phyloP scores from a whole-genome alignment of 768 basidiomycete species.

The Rhodotorula kratochvilovae region DNA sequence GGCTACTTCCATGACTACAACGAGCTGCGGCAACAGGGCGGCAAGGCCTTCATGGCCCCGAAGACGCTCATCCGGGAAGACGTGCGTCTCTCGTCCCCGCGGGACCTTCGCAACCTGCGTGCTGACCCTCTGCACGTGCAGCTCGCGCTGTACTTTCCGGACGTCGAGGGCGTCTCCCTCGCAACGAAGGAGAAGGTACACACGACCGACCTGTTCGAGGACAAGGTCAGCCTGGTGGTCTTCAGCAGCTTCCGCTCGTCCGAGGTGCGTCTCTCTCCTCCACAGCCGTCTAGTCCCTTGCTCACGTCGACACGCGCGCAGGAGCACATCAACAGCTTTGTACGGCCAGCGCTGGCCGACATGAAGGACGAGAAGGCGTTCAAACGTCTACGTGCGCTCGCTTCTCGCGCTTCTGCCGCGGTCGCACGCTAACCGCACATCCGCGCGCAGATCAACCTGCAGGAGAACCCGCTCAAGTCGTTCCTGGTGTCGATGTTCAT shows the following conservation, averaged over 20 bases:
- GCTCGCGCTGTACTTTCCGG: slow-evolving; percentile 89
- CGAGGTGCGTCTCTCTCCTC: slow-evolving; percentile 57
- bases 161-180: slow-evolving; percentile 70
- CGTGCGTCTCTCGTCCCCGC: slow-evolving; percentile 53
- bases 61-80: slow-evolving; percentile 82
- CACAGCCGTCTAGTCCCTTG: background rate
- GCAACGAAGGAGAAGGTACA: slow-evolving; percentile 58
- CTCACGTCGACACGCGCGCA: slow-evolving; percentile 42
- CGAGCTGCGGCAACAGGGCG: slow-evolving; percentile 72
- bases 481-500: slow-evolving; percentile 80
- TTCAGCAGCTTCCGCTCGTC: slow-evolving; percentile 83
- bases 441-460: slow-evolving; percentile 76
- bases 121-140: slow-evolving; percentile 45
- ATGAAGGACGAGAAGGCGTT: slow-evolving; percentile 42
- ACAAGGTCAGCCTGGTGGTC: slow-evolving; percentile 70
- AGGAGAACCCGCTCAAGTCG: slow-evolving; percentile 88
- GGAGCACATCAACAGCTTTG: slow-evolving; percentile 75
- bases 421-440: background rate
- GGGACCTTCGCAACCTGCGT: background rate
- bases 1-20: slow-evolving; percentile 87
- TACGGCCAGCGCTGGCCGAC: slow-evolving; percentile 44
- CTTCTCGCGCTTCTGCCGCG: background rate
- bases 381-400: slow-evolving; percentile 45
- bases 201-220: slow-evolving; percentile 71
- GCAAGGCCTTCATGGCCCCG: slow-evolving; percentile 92